Percentiles rank a stretch among this genome's conserved stretches.
phyloP scores from a whole-genome alignment of 805 yeast genomes.

The Suhomyces sp. region DNA sequence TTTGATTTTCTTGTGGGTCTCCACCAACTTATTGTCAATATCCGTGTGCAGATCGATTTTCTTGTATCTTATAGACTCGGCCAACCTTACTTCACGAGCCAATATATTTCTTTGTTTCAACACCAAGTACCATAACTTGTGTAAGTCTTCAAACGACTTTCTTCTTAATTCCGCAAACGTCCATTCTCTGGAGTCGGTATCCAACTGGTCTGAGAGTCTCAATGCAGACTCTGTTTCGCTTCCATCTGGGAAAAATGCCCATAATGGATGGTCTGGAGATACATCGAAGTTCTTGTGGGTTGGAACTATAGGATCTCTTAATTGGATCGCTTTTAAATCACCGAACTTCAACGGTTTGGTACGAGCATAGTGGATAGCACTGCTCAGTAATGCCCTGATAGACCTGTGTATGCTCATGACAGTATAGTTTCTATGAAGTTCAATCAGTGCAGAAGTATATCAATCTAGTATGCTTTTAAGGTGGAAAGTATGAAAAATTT shows the following conservation, averaged over 20 bases:
- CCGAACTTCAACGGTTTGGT: slow-evolving; percentile 27
- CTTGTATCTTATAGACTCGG: slow-evolving; percentile 28
- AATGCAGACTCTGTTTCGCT: slow-evolving; percentile 53
- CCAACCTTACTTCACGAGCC: slow-evolving; percentile 70
- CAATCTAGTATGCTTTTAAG: too few species aligned
- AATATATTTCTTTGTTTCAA: slow-evolving; percentile 79
- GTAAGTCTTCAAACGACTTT: slow-evolving; percentile 89
- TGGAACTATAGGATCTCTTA: slow-evolving; percentile 85
- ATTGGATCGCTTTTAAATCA: slow-evolving; percentile 40
- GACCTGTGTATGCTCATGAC: slow-evolving; percentile 9
- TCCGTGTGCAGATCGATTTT: slow-evolving; percentile 39
- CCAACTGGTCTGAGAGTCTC: slow-evolving; percentile 56
- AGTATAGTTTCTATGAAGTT: too few species aligned
- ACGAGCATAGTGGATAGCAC: slow-evolving; percentile 38
- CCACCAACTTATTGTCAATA: slow-evolving; percentile 37
- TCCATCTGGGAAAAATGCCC: slow-evolving; percentile 76
- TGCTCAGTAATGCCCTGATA: slow-evolving; percentile 31
- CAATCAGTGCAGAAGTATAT: too few species aligned
- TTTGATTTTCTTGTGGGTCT: slow-evolving; percentile 58
- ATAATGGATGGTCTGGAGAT: slow-evolving; percentile 85
- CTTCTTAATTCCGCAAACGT: slow-evolving; percentile 82
- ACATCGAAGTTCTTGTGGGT: slow-evolving; percentile 69
- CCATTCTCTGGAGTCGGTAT: slow-evolving; percentile 73
- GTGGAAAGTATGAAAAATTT: slow-evolving; percentile 6
- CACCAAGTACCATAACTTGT: slow-evolving; percentile 85